Base-by-base conservation (phyloP, 2,329 filamentous ascomycete genomes). In the Setomelanomma holmii region DNA sequence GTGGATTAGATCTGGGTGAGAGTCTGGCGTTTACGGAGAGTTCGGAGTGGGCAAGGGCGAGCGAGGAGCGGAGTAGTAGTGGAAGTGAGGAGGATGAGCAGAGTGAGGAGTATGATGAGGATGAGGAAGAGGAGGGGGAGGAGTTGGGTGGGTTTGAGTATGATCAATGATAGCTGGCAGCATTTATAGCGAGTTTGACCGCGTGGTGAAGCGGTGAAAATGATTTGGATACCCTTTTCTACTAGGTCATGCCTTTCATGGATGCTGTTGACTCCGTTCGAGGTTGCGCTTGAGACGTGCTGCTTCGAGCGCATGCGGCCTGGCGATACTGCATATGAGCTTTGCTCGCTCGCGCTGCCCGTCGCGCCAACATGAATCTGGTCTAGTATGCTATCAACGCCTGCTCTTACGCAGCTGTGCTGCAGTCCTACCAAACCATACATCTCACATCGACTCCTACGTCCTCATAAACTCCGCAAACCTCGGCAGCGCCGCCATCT, bases 401-500 rank as follows among this genome's bases (percentile, higher is more conserved):
- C n/a, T n/a, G n/a, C n/a, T n/a, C n/a, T n/a, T n/a, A n/a, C n/a
- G n/a, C n/a, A n/a, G n/a, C n/a, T n/a, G n/a, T n/a, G n/a, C n/a
- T n/a, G n/a, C n/a, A n/a, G n/a, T n/a, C n/a, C n/a, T n/a, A n/a
- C n/a, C n/a, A n/a, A n/a, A n/a, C n/a, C n/a, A n/a, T n/a, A n/a
- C n/a, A 8, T 6, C 27, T 30, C 27, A 30, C 3, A 27, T 10
- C 11, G 16, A 11, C 12, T 36, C 7, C 54, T 63, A 71, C 43
- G 61, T 58, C 53, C 61, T 51, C 44, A 63, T 58, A 46, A 64
- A 67, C 38, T 61, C 59, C 0, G 87, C 86, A 79, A 96, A 96
- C 75, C 86, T 87, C 55, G 89, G 81, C 78, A 95, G 79, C 69
- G 80, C 78, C 22, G 91, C 89, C 90, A 96, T 92, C 77, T 88